phyloP scores from a whole-genome alignment of 2,329 filamentous ascomycete genomes.

The Talaromyces funiculosus region DNA sequence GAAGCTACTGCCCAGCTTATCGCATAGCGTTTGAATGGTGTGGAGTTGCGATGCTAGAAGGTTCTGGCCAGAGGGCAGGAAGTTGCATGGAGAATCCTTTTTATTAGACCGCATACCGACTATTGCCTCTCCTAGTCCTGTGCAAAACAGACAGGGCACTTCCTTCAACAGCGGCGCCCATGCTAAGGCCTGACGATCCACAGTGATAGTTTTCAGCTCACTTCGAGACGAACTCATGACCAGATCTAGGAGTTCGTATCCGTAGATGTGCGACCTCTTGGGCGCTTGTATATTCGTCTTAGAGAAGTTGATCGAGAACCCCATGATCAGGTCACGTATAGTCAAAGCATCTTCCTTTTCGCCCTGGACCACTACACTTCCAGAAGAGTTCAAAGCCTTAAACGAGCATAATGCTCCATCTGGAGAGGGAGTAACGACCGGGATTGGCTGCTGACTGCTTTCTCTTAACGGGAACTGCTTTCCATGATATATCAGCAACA shows the following conservation, averaged over 20 bases:
- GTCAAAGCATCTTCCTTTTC: not conserved
- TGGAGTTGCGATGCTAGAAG: not conserved
- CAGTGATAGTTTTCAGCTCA: not conserved
- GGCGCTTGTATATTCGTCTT: not conserved
- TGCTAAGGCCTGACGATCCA: not conserved
- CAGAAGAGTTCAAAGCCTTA: not conserved
- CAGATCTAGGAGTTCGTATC: not conserved
- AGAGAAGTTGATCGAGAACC: not conserved
- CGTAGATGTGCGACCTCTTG: not conserved
- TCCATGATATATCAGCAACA: not conserved
- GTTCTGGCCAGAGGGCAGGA: not conserved
- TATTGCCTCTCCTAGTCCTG: not conserved
- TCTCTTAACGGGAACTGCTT: not conserved
- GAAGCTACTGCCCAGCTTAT: not conserved
- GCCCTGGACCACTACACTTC: not conserved
- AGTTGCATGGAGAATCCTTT: not conserved
- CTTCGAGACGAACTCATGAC: not conserved
- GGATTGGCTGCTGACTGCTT: not conserved
- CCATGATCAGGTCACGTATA: not conserved
- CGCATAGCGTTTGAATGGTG: not conserved
- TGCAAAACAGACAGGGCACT: not conserved
- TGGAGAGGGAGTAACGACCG: not conserved
- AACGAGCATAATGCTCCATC: not conserved
- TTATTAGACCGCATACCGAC: not conserved
- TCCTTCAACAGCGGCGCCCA: not conserved